phyloP scores from a whole-genome alignment of 352 stramenopile species.

The Phytophthora citricola region DNA sequence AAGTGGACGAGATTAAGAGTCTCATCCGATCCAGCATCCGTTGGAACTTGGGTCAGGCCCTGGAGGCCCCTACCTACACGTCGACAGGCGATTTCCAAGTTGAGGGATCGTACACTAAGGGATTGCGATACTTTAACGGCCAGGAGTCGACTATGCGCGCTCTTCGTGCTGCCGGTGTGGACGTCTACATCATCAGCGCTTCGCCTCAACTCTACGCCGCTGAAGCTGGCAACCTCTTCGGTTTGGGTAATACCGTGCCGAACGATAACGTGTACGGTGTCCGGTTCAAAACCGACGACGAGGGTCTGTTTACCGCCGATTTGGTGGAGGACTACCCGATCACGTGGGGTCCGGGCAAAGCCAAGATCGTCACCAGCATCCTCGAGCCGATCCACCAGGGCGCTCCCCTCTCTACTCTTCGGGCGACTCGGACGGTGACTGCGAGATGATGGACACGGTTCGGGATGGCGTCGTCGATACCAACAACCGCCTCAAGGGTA shows the following conservation, averaged over 20 bases:
- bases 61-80: conserved; percentile 48
- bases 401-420: conserved; percentile 59
- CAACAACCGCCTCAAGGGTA: conserved; percentile 69
- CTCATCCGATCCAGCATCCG: conserved; percentile 58
- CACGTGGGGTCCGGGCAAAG: conserved; percentile 70
- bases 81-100: conserved; percentile 47
- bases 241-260: conserved; percentile 62
- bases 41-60: conserved; percentile 51
- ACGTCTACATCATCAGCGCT: conserved; percentile 72
- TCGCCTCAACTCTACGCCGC: conserved; percentile 65
- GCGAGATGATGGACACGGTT: conserved; percentile 63
- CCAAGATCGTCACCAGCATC: conserved; percentile 51
- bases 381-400: conserved; percentile 55
- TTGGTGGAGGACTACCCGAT: conserved; percentile 62
- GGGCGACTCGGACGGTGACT: conserved; percentile 67
- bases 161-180: conserved; percentile 44
- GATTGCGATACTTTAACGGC: conserved; percentile 65
- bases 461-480: conserved; percentile 67
- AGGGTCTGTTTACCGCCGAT: conserved; percentile 51
- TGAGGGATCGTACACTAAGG: conserved; percentile 54
- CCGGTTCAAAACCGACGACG: conserved; percentile 53
- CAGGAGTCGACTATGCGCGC: conserved; percentile 67
- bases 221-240: conserved; percentile 47
- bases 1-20: conserved; percentile 49
- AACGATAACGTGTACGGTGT: conserved; percentile 61